Percentiles rank a stretch among this genome's conserved stretches.
These are phyloP conservation scores for Seiridium unicorne DNA, from an alignment of 2,329 filamentous ascomycete genomes.

Conservation along the genomic window DNA sequence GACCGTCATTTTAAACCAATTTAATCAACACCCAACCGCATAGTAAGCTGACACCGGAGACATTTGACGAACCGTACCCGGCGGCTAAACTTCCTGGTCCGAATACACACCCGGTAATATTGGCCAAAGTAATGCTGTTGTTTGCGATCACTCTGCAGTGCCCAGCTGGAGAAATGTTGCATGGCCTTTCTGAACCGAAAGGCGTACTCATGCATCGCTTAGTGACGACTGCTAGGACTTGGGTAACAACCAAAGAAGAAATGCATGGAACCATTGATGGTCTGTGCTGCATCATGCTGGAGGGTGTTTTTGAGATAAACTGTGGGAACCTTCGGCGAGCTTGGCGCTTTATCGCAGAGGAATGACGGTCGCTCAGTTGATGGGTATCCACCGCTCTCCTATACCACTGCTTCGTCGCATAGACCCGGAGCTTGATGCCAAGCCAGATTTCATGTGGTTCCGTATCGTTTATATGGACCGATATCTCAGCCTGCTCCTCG, in stretches of 20 bases:
- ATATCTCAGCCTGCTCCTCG: slow-evolving; percentile 41
- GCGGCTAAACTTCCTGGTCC: not conserved
- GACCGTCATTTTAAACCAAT: no score
- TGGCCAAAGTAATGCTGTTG: not conserved
- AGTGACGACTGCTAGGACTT: slow-evolving; percentile 15
- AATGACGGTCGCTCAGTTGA: slow-evolving; percentile 17
- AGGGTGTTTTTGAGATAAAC: slow-evolving; percentile 42
- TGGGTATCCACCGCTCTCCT: slow-evolving; percentile 6
- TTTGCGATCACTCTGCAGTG: not conserved
- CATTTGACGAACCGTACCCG: no score
- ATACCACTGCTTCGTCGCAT: slow-evolving; percentile 16
- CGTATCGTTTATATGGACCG: slow-evolving; percentile 40
- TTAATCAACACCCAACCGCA: no score
- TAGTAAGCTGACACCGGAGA: no score
- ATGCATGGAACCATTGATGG: slow-evolving; percentile 42
- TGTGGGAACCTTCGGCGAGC: slow-evolving; percentile 40
- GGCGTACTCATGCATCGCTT: not conserved
- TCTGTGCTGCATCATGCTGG: slow-evolving; percentile 45
- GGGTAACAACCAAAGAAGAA: slow-evolving; percentile 45
- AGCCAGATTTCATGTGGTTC: slow-evolving; percentile 38
- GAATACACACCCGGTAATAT: not conserved
- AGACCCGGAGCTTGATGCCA: slow-evolving; percentile 18
- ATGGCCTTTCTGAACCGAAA: not conserved
- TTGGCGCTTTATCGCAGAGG: slow-evolving; percentile 41
- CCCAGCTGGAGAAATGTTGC: not conserved